Conservation (phyloP, 208 protist species). For the Leishmania gerbilli region DNA sequence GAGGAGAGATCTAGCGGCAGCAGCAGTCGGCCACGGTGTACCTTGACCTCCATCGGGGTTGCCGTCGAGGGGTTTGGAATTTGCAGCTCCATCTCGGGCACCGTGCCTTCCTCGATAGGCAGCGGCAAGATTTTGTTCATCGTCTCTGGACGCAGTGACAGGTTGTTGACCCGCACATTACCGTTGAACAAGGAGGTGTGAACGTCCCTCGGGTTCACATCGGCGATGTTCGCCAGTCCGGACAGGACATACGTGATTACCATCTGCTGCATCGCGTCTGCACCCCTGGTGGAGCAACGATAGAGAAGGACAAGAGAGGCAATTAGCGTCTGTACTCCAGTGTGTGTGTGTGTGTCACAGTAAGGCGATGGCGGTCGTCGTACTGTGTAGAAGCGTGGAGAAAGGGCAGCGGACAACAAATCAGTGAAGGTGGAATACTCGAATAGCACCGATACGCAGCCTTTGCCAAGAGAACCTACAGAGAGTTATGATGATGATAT, state of each 20-base stretch:
- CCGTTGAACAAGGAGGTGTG: slow-evolving; percentile 63
- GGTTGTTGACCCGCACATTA: slow-evolving; percentile 52
- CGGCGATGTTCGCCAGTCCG: slow-evolving; percentile 65
- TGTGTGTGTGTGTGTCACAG: neutral
- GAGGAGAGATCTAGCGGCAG: slow-evolving; percentile 41
- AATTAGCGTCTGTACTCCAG: neutral
- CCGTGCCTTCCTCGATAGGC: slow-evolving; percentile 51
- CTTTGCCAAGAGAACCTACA: neutral
- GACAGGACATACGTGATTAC: slow-evolving; percentile 75
- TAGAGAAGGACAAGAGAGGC: neutral
- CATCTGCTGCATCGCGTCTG: slow-evolving; percentile 56
- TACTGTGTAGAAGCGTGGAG: neutral
- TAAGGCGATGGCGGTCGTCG: neutral
- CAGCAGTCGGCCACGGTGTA: slow-evolving; percentile 28
- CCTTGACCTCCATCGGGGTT: slow-evolving; percentile 47
- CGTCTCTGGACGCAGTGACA: slow-evolving; percentile 51
- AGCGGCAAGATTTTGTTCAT: slow-evolving; percentile 63
- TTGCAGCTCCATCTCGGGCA: slow-evolving; percentile 53
- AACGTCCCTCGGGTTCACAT: slow-evolving; percentile 65
- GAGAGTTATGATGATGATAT: neutral
- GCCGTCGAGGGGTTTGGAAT: slow-evolving; percentile 67
- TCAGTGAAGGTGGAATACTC: neutral
- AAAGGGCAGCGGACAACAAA: neutral
- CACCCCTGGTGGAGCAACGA: neutral
- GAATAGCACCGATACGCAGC: neutral